These are phyloP conservation scores for Komagataea norvegica DNA, from an alignment of 1,139 yeast genomes.

Conservation along the genomic window DNA sequence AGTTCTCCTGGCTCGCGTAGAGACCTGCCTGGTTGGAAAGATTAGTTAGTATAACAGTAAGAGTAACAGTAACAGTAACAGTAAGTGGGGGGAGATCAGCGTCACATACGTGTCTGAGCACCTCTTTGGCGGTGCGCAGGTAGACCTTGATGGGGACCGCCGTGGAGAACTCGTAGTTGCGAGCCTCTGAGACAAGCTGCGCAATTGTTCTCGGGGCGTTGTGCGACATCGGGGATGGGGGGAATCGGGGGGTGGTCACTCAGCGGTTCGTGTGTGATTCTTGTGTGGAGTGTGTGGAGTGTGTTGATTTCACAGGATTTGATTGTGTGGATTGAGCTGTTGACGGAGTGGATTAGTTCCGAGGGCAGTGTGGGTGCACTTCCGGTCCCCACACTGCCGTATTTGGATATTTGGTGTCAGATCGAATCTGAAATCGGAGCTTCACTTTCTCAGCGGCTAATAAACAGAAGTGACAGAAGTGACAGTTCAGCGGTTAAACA, in stretches of 20 bases:
- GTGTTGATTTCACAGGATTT: no score
- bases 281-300: no score
- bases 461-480: no score
- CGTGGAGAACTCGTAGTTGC: conserved; percentile 39
- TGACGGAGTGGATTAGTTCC: no score
- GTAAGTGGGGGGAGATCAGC: neutral
- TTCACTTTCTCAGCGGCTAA: no score
- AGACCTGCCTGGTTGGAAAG: conserved; percentile 36
- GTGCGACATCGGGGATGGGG: neutral
- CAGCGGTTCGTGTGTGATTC: no score
- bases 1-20: conserved; percentile 36
- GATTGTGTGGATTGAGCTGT: no score
- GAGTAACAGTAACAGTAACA: neutral
- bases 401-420: no score
- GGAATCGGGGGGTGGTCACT: conserved; percentile 3
- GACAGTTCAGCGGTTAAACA: no score
- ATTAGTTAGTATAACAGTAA: conserved; percentile 2
- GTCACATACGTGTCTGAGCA: conserved; percentile 29
- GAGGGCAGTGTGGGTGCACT: no score
- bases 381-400: no score
- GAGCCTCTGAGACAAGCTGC: conserved; percentile 38
- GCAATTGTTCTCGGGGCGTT: conserved; percentile 19
- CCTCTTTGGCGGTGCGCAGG: conserved; percentile 32
- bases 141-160: conserved; percentile 40
- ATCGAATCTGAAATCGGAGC: no score